These are phyloP conservation scores for Agrocybe praecox DNA, from an alignment of 768 basidiomycete genomes.

Conservation along the genomic window DNA sequence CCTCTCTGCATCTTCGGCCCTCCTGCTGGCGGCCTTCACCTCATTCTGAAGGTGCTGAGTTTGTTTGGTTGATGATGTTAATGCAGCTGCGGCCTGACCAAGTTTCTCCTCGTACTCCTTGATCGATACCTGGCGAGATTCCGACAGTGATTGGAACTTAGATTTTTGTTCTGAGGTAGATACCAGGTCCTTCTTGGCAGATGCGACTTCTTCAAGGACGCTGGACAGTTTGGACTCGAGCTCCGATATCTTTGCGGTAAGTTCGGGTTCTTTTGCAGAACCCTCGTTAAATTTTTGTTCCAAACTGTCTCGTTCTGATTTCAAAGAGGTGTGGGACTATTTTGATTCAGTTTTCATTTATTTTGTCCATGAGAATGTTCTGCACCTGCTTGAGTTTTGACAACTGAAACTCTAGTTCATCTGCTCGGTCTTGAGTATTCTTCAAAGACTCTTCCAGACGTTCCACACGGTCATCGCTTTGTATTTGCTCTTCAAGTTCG, in stretches of 20 bases:
- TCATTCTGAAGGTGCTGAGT: slow-evolving; percentile 68
- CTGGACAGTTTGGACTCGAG: slow-evolving; percentile 42
- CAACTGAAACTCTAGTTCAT: slow-evolving; percentile 82
- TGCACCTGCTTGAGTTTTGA: slow-evolving; percentile 76
- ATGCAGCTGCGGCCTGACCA: slow-evolving; percentile 52
- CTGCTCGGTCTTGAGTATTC: slow-evolving; percentile 80
- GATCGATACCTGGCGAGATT: slow-evolving; percentile 46
- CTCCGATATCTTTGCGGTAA: slow-evolving; percentile 48
- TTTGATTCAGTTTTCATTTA: not conserved
- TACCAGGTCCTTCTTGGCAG: slow-evolving; percentile 48
- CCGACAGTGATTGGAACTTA: slow-evolving; percentile 48
- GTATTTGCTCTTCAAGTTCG: slow-evolving; percentile 81
- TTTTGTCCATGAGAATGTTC: not conserved
- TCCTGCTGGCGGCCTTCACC: slow-evolving; percentile 60
- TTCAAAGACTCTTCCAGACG: slow-evolving; percentile 71
- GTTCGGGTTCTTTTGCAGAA: slow-evolving; percentile 46
- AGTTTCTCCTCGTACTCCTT: slow-evolving; percentile 63
- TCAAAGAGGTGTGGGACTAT: slow-evolving; percentile 60
- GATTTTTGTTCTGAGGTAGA: slow-evolving; percentile 50
- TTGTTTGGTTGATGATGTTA: slow-evolving; percentile 54
- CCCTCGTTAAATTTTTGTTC: slow-evolving; percentile 46
- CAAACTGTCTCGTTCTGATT: slow-evolving; percentile 61
- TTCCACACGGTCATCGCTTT: slow-evolving; percentile 82
- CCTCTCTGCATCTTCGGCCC: slow-evolving; percentile 75
- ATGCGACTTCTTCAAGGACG: slow-evolving; percentile 43